Evolutionary conservation across 2,329 filamentous ascomycete species (phyloP).

Genomic region (Pyrenochaeta sp.): DNA sequence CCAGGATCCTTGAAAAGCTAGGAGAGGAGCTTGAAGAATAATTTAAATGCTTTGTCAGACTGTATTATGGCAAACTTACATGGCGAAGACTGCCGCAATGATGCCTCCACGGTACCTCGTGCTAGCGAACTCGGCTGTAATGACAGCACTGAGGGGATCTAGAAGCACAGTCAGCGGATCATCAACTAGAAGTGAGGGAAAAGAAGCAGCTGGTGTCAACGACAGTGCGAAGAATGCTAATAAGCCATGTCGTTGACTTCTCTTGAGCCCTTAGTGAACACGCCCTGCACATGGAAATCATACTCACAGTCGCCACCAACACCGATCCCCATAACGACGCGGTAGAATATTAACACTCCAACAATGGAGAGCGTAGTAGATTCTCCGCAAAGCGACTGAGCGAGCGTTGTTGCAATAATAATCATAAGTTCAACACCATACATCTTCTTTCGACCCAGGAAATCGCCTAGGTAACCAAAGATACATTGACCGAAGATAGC

Average conservation of each 20-base stretch:
- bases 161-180: conserved; percentile 46
- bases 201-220: not conserved
- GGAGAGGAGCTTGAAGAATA: no score
- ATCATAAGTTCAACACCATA: conserved; percentile 67
- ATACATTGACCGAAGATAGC: conserved; percentile 84
- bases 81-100: conserved; percentile 87
- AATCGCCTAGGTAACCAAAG: conserved; percentile 74
- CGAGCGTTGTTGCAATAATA: conserved; percentile 51
- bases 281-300: not conserved
- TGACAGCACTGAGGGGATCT: conserved; percentile 79
- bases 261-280: not conserved
- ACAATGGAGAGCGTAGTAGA: conserved; percentile 47
- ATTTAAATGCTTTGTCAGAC: no score
- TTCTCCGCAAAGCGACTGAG: conserved; percentile 48
- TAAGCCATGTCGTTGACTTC: not conserved
- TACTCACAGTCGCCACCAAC: conserved; percentile 38
- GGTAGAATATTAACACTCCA: conserved; percentile 52
- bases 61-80: conserved; percentile 42
- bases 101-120: conserved; percentile 87
- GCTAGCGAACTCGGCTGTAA: conserved; percentile 87
- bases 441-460: conserved; percentile 82
- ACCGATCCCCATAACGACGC: conserved; percentile 52
- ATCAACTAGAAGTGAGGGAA: not conserved
- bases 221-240: not conserved
- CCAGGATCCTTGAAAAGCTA: no score